Percentiles rank a stretch among this genome's conserved stretches.
These are phyloP conservation scores for Emmonsiellopsis sp. DNA, from an alignment of 2,329 filamentous ascomycete genomes.

Conservation along the genomic window DNA sequence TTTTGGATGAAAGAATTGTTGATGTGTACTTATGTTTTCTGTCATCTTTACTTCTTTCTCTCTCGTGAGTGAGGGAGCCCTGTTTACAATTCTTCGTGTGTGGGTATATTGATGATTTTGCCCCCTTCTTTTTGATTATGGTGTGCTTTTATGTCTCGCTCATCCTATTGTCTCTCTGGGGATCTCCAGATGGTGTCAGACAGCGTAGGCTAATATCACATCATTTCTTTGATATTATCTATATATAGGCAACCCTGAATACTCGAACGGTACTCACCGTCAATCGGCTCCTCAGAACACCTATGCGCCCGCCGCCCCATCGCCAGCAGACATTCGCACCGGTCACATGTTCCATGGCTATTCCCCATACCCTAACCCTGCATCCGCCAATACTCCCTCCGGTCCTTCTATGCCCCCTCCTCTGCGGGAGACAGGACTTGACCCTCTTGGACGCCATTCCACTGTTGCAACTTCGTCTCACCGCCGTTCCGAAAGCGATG, in stretches of 20 bases:
- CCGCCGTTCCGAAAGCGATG: constrained; percentile 18
- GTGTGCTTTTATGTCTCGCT: constrained; percentile 8
- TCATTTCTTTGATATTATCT: constrained; percentile 13
- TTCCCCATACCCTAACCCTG: constrained; percentile 50
- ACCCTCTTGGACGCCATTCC: constrained; percentile 25
- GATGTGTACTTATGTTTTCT: constrained; percentile 10
- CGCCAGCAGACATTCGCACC: constrained; percentile 60
- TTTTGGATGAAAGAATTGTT: background rate
- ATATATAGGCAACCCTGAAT: constrained; percentile 31
- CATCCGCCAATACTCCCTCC: constrained; percentile 26
- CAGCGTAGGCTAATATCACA: constrained; percentile 36
- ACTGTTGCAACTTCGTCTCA: constrained; percentile 25
- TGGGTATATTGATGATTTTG: too few species aligned
- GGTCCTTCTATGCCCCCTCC: constrained; percentile 55
- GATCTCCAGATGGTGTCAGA: constrained; percentile 10
- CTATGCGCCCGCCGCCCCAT: constrained; percentile 39
- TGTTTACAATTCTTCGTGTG: too few species aligned
- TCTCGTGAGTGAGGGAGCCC: background rate
- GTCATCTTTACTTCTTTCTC: constrained; percentile 19
- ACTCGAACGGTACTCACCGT: constrained; percentile 46
- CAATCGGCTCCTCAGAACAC: constrained; percentile 51
- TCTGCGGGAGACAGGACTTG: constrained; percentile 49
- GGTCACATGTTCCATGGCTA: constrained; percentile 68
- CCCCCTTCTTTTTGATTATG: background rate
- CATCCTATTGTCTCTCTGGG: constrained; percentile 9